Evolutionary conservation across 176 grass and related monocot genomes (phyloP), one percentile per base, ranked within the genome.

Genomic region (Carex scoparia): DNA sequence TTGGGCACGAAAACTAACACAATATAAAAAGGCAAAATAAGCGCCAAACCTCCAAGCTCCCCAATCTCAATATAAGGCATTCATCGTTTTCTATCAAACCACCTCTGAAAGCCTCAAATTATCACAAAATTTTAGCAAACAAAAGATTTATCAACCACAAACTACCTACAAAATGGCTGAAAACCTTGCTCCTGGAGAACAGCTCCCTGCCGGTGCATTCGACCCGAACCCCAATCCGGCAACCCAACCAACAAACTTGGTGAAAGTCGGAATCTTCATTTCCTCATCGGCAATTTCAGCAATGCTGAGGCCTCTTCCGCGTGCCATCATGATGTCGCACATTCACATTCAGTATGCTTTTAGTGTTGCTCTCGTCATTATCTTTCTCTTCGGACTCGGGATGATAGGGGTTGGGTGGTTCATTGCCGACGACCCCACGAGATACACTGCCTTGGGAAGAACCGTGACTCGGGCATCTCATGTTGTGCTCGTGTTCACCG

Each of bases 331-430:
- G 4, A 49, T 11, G 69, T 14, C 35, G 3, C 40, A 31, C 16
- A 81, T 42, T 44, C 12, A 37, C 56, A 40, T 81, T 63, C 79
- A 44, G 56, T 73, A 23, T 6, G 18, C 42, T 11, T 73, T 73
- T 23, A 3, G 31, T 5, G 32, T 62, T 59, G 31, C 35, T 63
- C 59, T 81, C 13, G 9, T 11, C 32, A 0, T 81, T 35, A 59
- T 81, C 15, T 19, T 81, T 8, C 1, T 81, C 33, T 81, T 65
- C 11, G 79, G 79, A 28, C 14, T 81, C 0, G 31, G 79, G 58
- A 81, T 81, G 79, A 65, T 81, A 65, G 14, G 13, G 1, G 7
- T 64, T 19, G 61, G 79, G 35, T 81, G 79, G 57, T 40, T 81
- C 32, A 16, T 81, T 6, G 30, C 32, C 5, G 16, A 65, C 28